These are phyloP conservation scores for Ogataea methanolica DNA, from an alignment of 805 yeast species.

Conservation along the genomic window DNA sequence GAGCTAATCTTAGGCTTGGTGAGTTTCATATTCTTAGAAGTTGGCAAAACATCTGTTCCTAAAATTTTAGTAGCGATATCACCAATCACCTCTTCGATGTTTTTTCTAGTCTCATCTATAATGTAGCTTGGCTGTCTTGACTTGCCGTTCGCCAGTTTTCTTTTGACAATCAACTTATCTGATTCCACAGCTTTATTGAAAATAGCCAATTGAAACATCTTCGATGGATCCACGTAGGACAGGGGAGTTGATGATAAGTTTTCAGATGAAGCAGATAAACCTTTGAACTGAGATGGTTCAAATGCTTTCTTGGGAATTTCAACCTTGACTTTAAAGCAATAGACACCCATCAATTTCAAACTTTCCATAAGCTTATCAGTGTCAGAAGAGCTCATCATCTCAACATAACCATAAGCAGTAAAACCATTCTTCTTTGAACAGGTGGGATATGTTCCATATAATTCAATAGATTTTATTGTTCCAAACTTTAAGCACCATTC, in stretches of 20 bases:
- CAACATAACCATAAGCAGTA: conserved; percentile 29
- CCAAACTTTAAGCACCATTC: conserved; percentile 23
- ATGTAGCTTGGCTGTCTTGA: not conserved
- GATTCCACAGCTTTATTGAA: conserved; percentile 21
- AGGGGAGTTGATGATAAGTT: conserved; percentile 6
- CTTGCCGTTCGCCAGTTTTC: conserved; percentile 1
- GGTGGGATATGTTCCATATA: conserved; percentile 20
- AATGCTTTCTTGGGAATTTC: conserved; percentile 20
- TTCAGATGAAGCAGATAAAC: not conserved
- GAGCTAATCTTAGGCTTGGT: conserved; percentile 21
- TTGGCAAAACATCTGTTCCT: conserved; percentile 5
- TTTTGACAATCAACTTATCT: conserved; percentile 10
- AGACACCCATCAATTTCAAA: conserved; percentile 18
- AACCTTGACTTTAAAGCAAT: conserved; percentile 28
- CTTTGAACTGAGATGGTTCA: conserved; percentile 9
- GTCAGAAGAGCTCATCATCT: conserved; percentile 21
- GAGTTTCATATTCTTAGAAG: conserved; percentile 6
- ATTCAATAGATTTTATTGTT: conserved; percentile 24
- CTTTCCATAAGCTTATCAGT: conserved; percentile 21
- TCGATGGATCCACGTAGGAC: conserved; percentile 26
- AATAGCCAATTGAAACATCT: conserved; percentile 24
- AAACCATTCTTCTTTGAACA: conserved; percentile 8
- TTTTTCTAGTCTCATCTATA: conserved; percentile 6
- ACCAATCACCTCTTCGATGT: conserved; percentile 19
- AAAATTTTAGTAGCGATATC: conserved; percentile 15